Conservation (phyloP, 2,329 filamentous ascomycete species). For the Microdochium nivale region DNA sequence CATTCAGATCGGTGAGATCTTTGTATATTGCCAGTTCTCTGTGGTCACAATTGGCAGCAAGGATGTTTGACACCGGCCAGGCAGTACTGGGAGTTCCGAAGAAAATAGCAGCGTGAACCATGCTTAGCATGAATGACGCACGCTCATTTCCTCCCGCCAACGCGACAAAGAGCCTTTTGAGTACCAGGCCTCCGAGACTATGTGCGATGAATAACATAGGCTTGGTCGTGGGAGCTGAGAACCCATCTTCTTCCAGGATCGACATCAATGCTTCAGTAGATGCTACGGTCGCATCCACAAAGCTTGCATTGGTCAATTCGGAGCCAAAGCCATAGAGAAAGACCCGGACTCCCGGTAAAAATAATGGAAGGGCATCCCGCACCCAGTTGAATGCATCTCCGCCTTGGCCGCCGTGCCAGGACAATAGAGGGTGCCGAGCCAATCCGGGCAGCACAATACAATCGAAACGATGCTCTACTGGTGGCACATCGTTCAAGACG, state of each 20-base stretch:
- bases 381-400: constrained; percentile 18
- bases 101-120: constrained; percentile 10
- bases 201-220: constrained; percentile 16
- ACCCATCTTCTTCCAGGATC: constrained; percentile 8
- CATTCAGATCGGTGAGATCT: constrained; percentile 5
- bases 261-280: constrained; percentile 9
- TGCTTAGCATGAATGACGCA: constrained; percentile 1
- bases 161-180: constrained; percentile 13
- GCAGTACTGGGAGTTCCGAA: constrained; percentile 14
- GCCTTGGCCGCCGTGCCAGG: constrained; percentile 10
- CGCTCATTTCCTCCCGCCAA: constrained; percentile 4
- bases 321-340: constrained; percentile 15
- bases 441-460: constrained; percentile 14
- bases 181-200: constrained; percentile 17
- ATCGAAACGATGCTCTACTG: constrained; percentile 7
- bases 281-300: constrained; percentile 13
- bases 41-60: constrained; percentile 9
- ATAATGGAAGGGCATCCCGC: constrained; percentile 11
- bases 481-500: constrained; percentile 10
- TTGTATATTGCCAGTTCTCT: too few relatives aligned
- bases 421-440: constrained; percentile 13
- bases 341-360: constrained; percentile 7
- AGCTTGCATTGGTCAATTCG: constrained; percentile 2
- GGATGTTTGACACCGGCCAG: constrained; percentile 11
- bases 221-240: constrained; percentile 7